A percentile compares a stretch with the other conserved stretches of the same genome.
Conservation (phyloP, 2,329 filamentous ascomycete genomes). For the Colletotrichum lindemuthianum region DNA sequence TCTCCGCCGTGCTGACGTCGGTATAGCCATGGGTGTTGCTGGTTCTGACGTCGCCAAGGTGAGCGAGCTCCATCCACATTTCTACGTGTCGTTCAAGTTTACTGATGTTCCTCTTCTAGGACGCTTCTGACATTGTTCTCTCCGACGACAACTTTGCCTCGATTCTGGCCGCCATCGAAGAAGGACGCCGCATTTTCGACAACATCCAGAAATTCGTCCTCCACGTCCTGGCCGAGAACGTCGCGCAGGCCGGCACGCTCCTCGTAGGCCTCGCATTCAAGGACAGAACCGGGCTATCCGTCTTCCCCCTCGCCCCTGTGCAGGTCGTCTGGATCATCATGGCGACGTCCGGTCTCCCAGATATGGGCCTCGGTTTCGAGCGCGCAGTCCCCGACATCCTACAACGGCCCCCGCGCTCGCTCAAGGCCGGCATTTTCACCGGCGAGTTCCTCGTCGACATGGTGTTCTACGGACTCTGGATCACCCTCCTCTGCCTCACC, state of each 20-base stretch:
- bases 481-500: conserved; percentile 58
- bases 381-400: conserved; percentile 71
- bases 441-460: conserved; percentile 68
- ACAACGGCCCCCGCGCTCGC: conserved; percentile 61
- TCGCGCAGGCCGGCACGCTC: conserved; percentile 70
- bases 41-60: conserved; percentile 70
- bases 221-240: conserved; percentile 69
- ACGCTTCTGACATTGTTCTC: conserved; percentile 69
- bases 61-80: background rate
- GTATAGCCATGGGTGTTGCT: conserved; percentile 72
- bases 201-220: conserved; percentile 74
- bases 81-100: background rate
- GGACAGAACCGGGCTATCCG: conserved; percentile 65
- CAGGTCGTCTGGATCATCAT: conserved; percentile 79
- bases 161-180: conserved; percentile 71
- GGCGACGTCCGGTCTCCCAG: conserved; percentile 73
- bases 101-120: conserved; percentile 38
- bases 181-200: conserved; percentile 72
- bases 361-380: conserved; percentile 76
- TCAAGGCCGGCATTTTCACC: conserved; percentile 63
- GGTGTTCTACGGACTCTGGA: conserved; percentile 69
- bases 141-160: conserved; percentile 74
- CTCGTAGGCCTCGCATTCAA: conserved; percentile 74
- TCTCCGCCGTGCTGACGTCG: conserved; percentile 71
- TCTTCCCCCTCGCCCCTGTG: conserved; percentile 73